Evolutionary conservation across 1,284 basidiomycete species (phyloP).

Genomic region (Crepidotus sp.): DNA sequence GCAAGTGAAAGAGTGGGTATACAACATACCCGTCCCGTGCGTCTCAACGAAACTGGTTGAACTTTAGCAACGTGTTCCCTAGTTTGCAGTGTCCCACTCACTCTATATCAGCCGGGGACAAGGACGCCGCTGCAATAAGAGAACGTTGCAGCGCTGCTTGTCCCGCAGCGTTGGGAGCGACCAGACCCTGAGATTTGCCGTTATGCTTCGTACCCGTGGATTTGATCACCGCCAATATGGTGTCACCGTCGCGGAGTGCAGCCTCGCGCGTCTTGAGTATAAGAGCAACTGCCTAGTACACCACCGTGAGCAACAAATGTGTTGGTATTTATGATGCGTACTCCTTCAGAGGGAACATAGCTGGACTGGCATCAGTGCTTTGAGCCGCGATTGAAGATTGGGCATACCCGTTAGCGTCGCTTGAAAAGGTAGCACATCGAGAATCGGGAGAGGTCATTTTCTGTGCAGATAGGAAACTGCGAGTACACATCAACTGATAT

Average conservation of each 20-base stretch:
- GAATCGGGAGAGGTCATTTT: conserved; percentile 28
- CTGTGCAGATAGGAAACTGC: conserved; percentile 28
- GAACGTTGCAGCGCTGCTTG: conserved; percentile 27
- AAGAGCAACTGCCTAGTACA: conserved; percentile 22
- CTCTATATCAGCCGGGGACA: conserved; percentile 27
- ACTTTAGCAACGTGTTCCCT: background rate
- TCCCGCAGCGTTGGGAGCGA: conserved; percentile 27
- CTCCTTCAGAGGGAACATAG: conserved; percentile 30
- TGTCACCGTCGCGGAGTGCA: conserved; percentile 26
- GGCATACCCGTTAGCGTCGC: conserved; percentile 28
- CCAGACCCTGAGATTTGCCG: conserved; percentile 29
- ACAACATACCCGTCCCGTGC: conserved; percentile 27
- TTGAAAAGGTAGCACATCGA: conserved; percentile 30
- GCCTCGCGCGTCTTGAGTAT: conserved; percentile 28
- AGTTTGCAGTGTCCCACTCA: conserved; percentile 18
- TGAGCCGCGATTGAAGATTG: background rate
- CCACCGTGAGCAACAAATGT: background rate
- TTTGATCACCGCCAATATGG: conserved; percentile 27
- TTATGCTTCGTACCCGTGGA: conserved; percentile 28
- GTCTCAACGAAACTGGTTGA: conserved; percentile 27
- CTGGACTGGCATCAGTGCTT: conserved; percentile 11
- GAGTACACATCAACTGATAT: background rate
- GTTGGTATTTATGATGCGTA: background rate
- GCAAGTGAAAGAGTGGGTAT: no score
- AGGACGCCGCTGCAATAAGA: conserved; percentile 23